A percentile compares a stretch with the other conserved stretches of the same genome.
Conservation (phyloP, 139 green algal species). For the Asterochloris erici region DNA sequence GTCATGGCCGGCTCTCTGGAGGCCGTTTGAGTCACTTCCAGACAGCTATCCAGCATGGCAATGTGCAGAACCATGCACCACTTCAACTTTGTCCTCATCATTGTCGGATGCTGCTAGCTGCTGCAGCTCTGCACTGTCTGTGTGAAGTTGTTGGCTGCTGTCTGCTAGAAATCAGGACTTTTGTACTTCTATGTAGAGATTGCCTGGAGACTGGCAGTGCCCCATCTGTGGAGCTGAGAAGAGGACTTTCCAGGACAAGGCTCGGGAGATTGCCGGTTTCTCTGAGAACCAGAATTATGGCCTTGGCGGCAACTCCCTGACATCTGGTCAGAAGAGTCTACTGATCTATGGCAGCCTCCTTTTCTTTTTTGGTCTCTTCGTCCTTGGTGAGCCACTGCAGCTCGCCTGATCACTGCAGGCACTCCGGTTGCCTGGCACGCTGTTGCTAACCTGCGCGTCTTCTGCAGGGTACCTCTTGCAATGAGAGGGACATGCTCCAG, state of each 20-base stretch:
- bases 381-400: slow-evolving; percentile 81
- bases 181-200: slow-evolving; percentile 44
- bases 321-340: slow-evolving; percentile 79
- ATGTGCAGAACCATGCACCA: too few species aligned
- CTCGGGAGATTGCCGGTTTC: slow-evolving; percentile 84
- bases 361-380: slow-evolving; percentile 85
- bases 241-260: slow-evolving; percentile 68
- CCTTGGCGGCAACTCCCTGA: slow-evolving; percentile 89
- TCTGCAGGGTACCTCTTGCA: too few species aligned
- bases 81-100: too few species aligned
- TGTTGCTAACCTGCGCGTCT: too few species aligned
- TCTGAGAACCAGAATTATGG: slow-evolving; percentile 93
- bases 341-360: slow-evolving; percentile 89
- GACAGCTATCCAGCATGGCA: too few species aligned
- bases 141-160: too few species aligned
- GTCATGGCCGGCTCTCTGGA: too few species aligned
- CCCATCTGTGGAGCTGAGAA: slow-evolving; percentile 83
- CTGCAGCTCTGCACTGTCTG: too few species aligned
- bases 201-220: slow-evolving; percentile 92
- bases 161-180: not conserved
- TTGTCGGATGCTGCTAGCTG: too few species aligned
- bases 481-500: too few species aligned
- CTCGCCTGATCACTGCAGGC: slow-evolving; percentile 20
- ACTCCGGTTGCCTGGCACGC: too few species aligned
- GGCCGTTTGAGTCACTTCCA: too few species aligned